These are phyloP conservation scores for Epichloe elymi DNA, from an alignment of 2,329 filamentous ascomycete species.

Conservation along the genomic window DNA sequence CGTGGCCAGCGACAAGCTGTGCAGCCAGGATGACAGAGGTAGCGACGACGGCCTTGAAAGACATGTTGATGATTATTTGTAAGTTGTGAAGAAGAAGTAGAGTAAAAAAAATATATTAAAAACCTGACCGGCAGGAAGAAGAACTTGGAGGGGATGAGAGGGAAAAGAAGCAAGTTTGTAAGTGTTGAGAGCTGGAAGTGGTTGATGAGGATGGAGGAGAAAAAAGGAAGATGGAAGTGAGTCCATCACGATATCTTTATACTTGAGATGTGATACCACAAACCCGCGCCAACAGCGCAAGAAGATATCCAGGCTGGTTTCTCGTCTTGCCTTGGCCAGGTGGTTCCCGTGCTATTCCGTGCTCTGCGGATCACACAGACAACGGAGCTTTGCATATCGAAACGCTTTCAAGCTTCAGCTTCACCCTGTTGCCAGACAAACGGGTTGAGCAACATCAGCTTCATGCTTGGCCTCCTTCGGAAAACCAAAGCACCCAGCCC, in stretches of 20 bases:
- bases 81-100: background rate
- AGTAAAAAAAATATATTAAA: background rate
- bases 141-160: background rate
- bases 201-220: conserved; percentile 1
- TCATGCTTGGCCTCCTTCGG: background rate
- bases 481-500: background rate
- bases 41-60: conserved; percentile 20
- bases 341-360: background rate
- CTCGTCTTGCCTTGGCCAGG: background rate
- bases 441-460: background rate
- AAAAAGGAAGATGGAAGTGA: background rate
- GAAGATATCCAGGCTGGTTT: background rate
- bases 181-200: background rate
- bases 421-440: background rate
- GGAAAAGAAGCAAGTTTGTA: background rate
- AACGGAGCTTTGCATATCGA: background rate
- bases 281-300: background rate
- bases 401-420: background rate
- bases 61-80: conserved; percentile 13
- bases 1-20: conserved; percentile 46
- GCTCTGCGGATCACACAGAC: background rate
- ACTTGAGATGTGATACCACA: background rate
- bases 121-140: conserved; percentile 6
- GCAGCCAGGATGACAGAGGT: conserved; percentile 39
- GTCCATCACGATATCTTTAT: conserved; percentile 3